Percentiles rank a stretch among this genome's conserved stretches.
Conservation (phyloP, 352 stramenopile genomes). For the Albugo laibachii region DNA sequence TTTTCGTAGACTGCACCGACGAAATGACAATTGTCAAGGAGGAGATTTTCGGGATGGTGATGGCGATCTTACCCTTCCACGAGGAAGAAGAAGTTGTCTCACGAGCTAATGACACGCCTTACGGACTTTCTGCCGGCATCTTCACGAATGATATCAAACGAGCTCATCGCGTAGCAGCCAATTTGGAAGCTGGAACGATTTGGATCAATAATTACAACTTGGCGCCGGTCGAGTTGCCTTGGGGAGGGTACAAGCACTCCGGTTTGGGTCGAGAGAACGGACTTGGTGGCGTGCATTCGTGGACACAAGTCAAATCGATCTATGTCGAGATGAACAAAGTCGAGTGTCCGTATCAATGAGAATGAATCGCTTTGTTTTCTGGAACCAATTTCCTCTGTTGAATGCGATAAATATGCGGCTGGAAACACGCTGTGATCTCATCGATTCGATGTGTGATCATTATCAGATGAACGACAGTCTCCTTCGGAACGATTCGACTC, state of each 20-base stretch:
- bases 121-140: slow-evolving; percentile 63
- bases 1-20: slow-evolving; percentile 77
- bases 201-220: slow-evolving; percentile 87
- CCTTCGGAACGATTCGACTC: slow-evolving; percentile 4
- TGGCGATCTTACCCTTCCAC: slow-evolving; percentile 58
- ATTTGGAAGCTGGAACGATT: slow-evolving; percentile 53
- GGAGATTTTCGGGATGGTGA: slow-evolving; percentile 75
- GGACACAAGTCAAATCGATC: slow-evolving; percentile 82
- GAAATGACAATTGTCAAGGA: slow-evolving; percentile 77
- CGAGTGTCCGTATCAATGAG: slow-evolving; percentile 30
- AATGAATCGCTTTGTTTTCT: background rate
- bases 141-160: slow-evolving; percentile 72
- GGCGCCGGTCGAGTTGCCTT: slow-evolving; percentile 66
- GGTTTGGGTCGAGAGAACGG: slow-evolving; percentile 87
- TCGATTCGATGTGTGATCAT: slow-evolving; percentile 88
- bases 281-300: slow-evolving; percentile 57
- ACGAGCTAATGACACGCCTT: slow-evolving; percentile 65
- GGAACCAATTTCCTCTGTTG: background rate
- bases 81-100: slow-evolving; percentile 48
- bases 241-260: slow-evolving; percentile 82
- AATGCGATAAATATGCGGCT: background rate
- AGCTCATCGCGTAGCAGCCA: slow-evolving; percentile 45
- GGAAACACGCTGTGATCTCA: slow-evolving; percentile 71
- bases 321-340: slow-evolving; percentile 71
- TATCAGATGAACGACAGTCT: slow-evolving; percentile 46